These are phyloP conservation scores for Sclerotinia nivalis DNA, from an alignment of 2,329 filamentous ascomycete species.

Conservation along the genomic window DNA sequence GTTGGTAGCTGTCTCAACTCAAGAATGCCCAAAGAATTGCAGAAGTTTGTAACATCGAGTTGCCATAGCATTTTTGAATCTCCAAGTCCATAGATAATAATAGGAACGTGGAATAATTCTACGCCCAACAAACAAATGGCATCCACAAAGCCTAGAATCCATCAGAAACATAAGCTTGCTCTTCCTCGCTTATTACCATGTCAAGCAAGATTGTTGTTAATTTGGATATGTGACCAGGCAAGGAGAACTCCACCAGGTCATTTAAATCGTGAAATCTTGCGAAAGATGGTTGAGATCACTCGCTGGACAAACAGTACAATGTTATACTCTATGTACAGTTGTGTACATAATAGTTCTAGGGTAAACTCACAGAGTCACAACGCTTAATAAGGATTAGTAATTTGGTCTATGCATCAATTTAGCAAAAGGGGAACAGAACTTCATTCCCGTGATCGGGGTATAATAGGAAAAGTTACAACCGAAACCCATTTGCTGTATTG, in stretches of 20 bases:
- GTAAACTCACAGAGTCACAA: not conserved
- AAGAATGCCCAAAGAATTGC: not conserved
- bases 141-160: not conserved
- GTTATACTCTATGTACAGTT: not conserved
- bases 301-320: not conserved
- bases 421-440: too few species aligned
- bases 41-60: not conserved
- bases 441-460: too few species aligned
- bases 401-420: too few species aligned
- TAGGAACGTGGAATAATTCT: not conserved
- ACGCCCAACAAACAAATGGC: not conserved
- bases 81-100: not conserved
- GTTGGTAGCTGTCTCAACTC: not conserved
- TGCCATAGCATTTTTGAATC: not conserved
- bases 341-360: not conserved
- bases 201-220: not conserved
- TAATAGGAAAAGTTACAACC: not conserved
- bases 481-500: not conserved
- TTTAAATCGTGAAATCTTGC: not conserved
- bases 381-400: not conserved
- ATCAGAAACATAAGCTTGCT: not conserved
- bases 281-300: constrained; percentile 7
- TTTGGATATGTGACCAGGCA: not conserved
- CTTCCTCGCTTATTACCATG: not conserved
- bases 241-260: constrained; percentile 8